Percentiles rank a stretch among this genome's conserved stretches.
These are phyloP conservation scores for Lentithecium fluviatile DNA, from an alignment of 495 filamentous ascomycete genomes.

Conservation along the genomic window DNA sequence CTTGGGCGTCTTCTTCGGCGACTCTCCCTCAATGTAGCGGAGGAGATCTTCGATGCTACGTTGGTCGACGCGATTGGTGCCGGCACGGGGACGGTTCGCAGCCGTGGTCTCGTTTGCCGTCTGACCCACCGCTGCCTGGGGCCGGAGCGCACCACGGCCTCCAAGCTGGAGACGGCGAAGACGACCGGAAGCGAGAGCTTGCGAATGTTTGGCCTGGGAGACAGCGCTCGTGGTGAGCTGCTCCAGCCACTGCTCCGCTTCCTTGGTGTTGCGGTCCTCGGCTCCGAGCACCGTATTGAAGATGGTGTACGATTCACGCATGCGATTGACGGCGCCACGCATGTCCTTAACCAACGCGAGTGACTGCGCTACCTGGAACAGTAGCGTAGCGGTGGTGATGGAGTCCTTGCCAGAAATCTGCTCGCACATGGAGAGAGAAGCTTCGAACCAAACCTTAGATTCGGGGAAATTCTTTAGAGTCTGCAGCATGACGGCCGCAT, in stretches of 20 bases:
- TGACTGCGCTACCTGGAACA: constrained; percentile 95
- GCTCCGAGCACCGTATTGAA: constrained; percentile 82
- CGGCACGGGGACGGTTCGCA: constrained; percentile 35
- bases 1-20: constrained; percentile 61
- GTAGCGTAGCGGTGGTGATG: constrained; percentile 89
- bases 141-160: constrained; percentile 35
- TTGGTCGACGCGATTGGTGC: constrained; percentile 55
- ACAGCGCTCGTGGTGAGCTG: constrained; percentile 95
- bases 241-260: constrained; percentile 70
- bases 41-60: constrained; percentile 82
- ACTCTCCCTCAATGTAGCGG: constrained; percentile 79
- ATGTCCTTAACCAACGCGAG: constrained; percentile 89
- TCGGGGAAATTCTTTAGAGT: constrained; percentile 86
- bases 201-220: constrained; percentile 84
- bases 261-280: constrained; percentile 89
- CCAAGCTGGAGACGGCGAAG: constrained; percentile 22
- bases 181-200: constrained; percentile 58
- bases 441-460: constrained; percentile 95
- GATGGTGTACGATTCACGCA: constrained; percentile 94
- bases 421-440: constrained; percentile 82
- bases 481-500: constrained; percentile 97
- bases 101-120: constrained; percentile 48
- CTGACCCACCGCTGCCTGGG: constrained; percentile 52
- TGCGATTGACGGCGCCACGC: constrained; percentile 82
- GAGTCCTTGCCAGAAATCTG: constrained; percentile 80